Evolutionary conservation across 2,329 filamentous ascomycete species (phyloP), one percentile per base, ranked within the genome.

Genomic region (Chaetomiaceae sp.): DNA sequence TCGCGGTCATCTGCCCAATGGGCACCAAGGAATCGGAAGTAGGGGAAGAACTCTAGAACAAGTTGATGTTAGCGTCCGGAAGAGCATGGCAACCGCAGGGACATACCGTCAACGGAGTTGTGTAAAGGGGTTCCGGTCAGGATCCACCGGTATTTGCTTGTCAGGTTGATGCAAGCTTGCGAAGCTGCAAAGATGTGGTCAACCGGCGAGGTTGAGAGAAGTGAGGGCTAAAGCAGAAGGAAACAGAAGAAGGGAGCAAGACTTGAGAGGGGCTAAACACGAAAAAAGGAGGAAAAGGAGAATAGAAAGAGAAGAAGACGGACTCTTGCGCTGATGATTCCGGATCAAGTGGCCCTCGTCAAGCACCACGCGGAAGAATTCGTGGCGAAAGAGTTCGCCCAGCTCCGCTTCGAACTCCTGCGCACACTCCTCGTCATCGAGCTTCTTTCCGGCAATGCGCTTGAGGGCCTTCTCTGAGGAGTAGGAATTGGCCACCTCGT

Each of bases 381-480:
- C 64, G 3, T 74, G 60, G 1, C 52, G 42, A 54, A 75, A 74
- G 0, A 77, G 61, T 6, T 64, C 47, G 0, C 71, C 73, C 3
- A 72, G 62, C 0, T 68, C 43, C 0, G 62, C 53, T 5, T 64
- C 56, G 0, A 59, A 17, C 12, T 48, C 0, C 54, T 0, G 39
- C 31, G 0, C 33, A 45, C 0, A 66, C 19, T 51, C 6, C 19
- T 49, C 33, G 8, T 36, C 19, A 17, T 36, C 14, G n/a, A 29
- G 15, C 47, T 37, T 51, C 11, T 6, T 51, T 3, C 39, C 47
- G 1, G 31, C 29, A 12, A 51, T 27, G 0, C 12, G 22, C 0
- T 25, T 40, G 0, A 59, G 29, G 0, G 20, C 31, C 3, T 53
- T 50, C 1, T 54, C 53, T 0, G 45, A 54, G 0, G 59, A 60